Evolutionary conservation across 169 alveolate genomes (phyloP), one percentile per base, ranked within the genome.

Genomic region (Babesia bigemina): DNA sequence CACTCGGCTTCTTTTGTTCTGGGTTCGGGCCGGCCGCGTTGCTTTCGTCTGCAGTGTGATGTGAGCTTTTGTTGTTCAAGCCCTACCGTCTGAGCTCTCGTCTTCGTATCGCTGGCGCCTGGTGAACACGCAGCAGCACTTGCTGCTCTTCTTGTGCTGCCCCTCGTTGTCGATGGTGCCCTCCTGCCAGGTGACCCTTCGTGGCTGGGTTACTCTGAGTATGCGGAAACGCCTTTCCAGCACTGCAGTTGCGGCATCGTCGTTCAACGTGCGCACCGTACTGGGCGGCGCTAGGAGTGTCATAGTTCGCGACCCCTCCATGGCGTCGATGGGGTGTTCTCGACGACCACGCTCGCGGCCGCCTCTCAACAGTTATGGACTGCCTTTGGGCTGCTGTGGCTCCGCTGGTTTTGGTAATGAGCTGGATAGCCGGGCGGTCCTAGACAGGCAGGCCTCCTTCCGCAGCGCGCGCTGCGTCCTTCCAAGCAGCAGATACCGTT

Each of bases 151-250:
- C 56, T 53, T 29, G 44, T 74, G 33, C 57, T 73, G 28, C 7
- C 63, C 62, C 57, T 81, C 88, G 63, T 81, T 81, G 56, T 81
- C 88, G 11, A 81, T 44, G 16, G 88, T 74, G 60, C 72, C 73
- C 45, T 57, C 78, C 28, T 47, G 75, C 88, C 88, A 81, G 4
- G 79, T 60, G 10, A 81, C 88, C 21, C 52, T n/a, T 36, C 78
- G 74, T 10, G 45, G 21, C 0, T 7, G 47, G 16, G 45, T 49
- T 1, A 39, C 39, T 39, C 63, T 60, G 24, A 74, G 50, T 8
- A 74, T 29, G 24, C 69, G 84, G 24, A 55, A 29, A 44, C 49
- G 26, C n/a, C 49, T 60, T 13, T 76, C 74, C 63, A 52, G 55
- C 17, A 67, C 66, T 47, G 66, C 2, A 29, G 33, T 2, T 17